Base-by-base conservation (phyloP, 75 land plant genomes). In the Cunninghamia lanceolata region DNA sequence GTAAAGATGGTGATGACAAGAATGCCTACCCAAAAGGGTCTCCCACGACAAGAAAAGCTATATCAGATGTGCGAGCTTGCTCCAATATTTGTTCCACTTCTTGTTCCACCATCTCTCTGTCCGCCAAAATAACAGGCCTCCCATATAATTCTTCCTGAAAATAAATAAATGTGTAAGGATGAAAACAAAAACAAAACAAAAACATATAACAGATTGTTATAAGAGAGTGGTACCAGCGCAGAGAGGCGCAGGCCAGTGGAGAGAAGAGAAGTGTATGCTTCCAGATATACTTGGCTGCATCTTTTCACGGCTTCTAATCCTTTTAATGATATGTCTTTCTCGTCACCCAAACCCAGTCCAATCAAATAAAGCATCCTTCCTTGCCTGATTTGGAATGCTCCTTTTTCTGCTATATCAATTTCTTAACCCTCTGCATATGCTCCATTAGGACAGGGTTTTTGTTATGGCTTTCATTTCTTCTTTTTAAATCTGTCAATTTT, bases 31-130 rank as follows among this genome's bases (percentile, higher is more conserved):
- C 99, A 85, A 98, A 98, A 77, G 99, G 99, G 83, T 98, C 99
- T 1, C 99, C 99, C 76, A 98, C 99, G 86, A 98, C 99, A 73
- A 98, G 93, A 84, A 98, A 98, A 78, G 97, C 96, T 36, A 98
- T 96, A 90, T 96, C 88, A 40, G 85, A 87, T 47, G 84, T 86
- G 19, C 68, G 86, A 83, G 99, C 95, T 86, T 94, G 94, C 46
- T 88, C 87, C 40, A 98, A 82, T 38, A 98, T 95, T 9, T 81
- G 84, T 84, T 97, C 99, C 11, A 93, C 91, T 42, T 85, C 89
- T 86, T 98, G 99, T 89, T 98, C 99, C 9, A 98, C 99, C 88
- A 88, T 92, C 83, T 98, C 99, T 87, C 99, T 91, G 89, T 98
- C 99, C 2, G 99, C 94, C 80, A 98, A 34, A 1, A 74, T 91